These are phyloP conservation scores for Ophiosphaerella korrae DNA, from an alignment of 2,329 filamentous ascomycete genomes.

Conservation along the genomic window DNA sequence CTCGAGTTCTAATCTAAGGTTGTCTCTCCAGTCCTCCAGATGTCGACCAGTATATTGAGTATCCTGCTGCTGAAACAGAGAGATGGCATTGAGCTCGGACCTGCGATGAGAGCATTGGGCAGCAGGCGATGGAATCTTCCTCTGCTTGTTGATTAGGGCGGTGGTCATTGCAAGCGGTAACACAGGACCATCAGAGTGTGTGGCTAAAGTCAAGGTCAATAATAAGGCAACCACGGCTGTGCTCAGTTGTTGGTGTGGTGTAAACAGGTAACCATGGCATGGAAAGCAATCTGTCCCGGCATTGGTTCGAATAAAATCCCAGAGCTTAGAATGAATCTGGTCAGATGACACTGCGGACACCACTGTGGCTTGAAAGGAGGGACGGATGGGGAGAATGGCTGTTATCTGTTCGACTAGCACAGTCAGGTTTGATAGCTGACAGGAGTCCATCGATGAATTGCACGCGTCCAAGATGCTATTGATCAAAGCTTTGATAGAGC, in stretches of 20 bases:
- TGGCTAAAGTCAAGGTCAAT: constrained; percentile 28
- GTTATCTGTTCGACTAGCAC: constrained; percentile 26
- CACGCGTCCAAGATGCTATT: constrained; percentile 19
- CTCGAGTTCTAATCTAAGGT: constrained; percentile 52
- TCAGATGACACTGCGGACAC: constrained; percentile 31
- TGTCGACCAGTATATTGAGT: constrained; percentile 43
- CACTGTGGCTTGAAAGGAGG: constrained; percentile 24
- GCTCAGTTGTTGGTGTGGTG: constrained; percentile 20
- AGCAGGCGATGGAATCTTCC: constrained; percentile 12
- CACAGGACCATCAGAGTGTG: constrained; percentile 16
- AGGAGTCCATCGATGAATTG: constrained; percentile 4
- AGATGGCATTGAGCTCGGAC: constrained; percentile 17
- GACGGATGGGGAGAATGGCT: constrained; percentile 12
- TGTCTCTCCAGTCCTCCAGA: constrained; percentile 56
- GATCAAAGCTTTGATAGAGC: constrained; percentile 20
- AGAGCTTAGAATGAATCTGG: constrained; percentile 26
- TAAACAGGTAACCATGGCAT: constrained; percentile 21
- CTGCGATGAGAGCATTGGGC: constrained; percentile 25
- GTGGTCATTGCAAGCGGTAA: constrained; percentile 23
- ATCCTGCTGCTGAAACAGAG: constrained; percentile 45
- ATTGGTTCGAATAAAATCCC: constrained; percentile 18
- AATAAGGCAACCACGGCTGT: constrained; percentile 36
- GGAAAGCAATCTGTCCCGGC: neutral
- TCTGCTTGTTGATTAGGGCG: constrained; percentile 37
- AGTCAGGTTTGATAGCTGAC: constrained; percentile 11